phyloP scores from a whole-genome alignment of 2,329 filamentous ascomycete species.

The Pseudonectria buxi region DNA sequence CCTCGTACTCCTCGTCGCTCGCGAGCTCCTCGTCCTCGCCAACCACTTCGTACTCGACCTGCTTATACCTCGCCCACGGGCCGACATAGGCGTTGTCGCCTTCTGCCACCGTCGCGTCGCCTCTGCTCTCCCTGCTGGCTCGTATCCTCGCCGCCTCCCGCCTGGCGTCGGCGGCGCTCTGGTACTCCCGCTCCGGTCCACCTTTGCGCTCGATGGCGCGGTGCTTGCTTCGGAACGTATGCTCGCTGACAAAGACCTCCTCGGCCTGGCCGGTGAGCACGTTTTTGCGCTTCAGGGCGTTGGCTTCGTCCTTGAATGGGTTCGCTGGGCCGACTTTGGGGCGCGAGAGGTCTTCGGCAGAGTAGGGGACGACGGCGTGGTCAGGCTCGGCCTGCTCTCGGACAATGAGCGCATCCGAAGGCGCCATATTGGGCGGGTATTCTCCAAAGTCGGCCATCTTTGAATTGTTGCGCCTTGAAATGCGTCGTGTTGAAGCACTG shows the following conservation, averaged over 20 bases:
- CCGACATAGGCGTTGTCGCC: constrained; percentile 86
- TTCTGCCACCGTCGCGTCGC: constrained; percentile 75
- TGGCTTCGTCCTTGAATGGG: constrained; percentile 62
- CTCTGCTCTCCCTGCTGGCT: constrained; percentile 76
- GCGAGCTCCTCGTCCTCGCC: constrained; percentile 68
- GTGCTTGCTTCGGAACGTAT: constrained; percentile 83
- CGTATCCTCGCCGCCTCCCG: constrained; percentile 62
- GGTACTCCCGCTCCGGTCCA: constrained; percentile 49
- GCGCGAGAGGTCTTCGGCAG: constrained; percentile 65
- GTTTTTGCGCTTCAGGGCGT: constrained; percentile 66
- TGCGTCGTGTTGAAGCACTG: constrained; percentile 6
- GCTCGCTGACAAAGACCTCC: constrained; percentile 83
- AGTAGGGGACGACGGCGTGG: constrained; percentile 57
- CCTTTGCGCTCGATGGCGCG: constrained; percentile 68
- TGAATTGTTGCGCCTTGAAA: constrained; percentile 1
- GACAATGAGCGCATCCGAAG: constrained; percentile 56
- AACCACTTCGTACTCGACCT: constrained; percentile 66
- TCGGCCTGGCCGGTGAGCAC: constrained; percentile 79
- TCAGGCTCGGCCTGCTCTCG: constrained; percentile 48
- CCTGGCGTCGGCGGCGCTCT: constrained; percentile 54
- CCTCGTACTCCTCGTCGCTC: constrained; percentile 72
- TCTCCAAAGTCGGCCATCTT: constrained; percentile 56
- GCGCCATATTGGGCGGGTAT: constrained; percentile 60
- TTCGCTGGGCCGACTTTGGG: constrained; percentile 64
- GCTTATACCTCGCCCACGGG: constrained; percentile 82